These are phyloP conservation scores for Cystobasidium sp. DNA, from an alignment of 1,284 basidiomycete genomes.

Conservation along the genomic window DNA sequence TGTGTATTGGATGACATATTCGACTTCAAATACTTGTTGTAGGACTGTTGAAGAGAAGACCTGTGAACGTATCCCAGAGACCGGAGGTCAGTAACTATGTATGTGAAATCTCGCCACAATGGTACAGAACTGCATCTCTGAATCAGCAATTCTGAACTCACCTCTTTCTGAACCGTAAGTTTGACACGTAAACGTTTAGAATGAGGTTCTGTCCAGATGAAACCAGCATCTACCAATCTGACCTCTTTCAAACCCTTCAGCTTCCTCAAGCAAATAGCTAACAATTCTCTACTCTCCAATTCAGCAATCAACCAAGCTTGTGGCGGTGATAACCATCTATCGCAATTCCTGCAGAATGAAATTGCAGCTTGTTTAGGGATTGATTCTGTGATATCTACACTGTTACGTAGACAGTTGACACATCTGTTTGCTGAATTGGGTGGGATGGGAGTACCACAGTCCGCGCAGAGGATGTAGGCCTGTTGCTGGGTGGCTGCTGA, in stretches of 20 bases:
- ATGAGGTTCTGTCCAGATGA: constrained; percentile 99
- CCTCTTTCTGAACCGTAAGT: constrained; percentile 97
- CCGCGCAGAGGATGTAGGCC: constrained; percentile 57
- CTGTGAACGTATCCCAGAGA: constrained; percentile 57
- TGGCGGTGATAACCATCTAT: constrained; percentile 92
- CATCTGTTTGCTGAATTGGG: constrained; percentile 97
- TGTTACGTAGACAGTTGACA: constrained; percentile 86
- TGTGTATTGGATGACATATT: constrained; percentile 91
- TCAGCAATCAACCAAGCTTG: constrained; percentile 81
- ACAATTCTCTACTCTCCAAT: constrained; percentile 89
- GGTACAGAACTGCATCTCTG: not conserved
- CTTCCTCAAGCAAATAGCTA: constrained; percentile 77
- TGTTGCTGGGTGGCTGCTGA: constrained; percentile 39
- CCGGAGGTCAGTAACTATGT: not conserved
- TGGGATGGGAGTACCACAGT: constrained; percentile 82
- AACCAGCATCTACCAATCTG: constrained; percentile 92
- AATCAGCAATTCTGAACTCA: constrained; percentile 56
- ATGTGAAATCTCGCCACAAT: constrained; percentile 2
- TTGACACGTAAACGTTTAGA: constrained; percentile 91
- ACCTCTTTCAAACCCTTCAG: constrained; percentile 93
- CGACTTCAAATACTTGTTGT: constrained; percentile 96
- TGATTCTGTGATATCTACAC: constrained; percentile 95
- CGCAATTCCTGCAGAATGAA: constrained; percentile 94
- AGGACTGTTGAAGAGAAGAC: constrained; percentile 92
- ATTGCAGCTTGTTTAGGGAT: constrained; percentile 97